Base-by-base conservation (phyloP, 768 basidiomycete genomes). In the Leccinum incarnatum region DNA sequence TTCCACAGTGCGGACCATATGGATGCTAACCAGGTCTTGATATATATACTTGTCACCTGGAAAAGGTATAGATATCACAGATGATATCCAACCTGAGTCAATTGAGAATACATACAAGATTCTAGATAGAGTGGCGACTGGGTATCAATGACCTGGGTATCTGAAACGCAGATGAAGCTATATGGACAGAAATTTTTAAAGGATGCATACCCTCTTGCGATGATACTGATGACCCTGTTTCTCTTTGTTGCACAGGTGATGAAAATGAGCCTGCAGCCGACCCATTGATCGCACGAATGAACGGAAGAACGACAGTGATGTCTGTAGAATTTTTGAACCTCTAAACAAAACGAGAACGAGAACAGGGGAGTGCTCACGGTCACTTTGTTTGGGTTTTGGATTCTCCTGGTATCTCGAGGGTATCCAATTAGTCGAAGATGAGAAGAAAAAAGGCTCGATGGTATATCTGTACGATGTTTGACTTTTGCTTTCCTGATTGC, bases 361-460 rank as follows among this genome's bases (percentile, higher is more conserved):
- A 73, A 8, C 2, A 29, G 9, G 32, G 32, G 78, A 74, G 45
- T 70, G 23, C 83, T 63, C 62, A 86, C 83, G 85, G 70, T 87
- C 85, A 63, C 83, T 79, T 49, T 72, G 40, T 1, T 70, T 69
- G 15, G 66, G 65, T 5, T 62, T 36, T 1, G 78, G 57, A 51
- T 77, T 79, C 62, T 86, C 85, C 60, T 85, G 81, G 53, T 81
- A 88, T 55, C 85, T 79, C 1, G 84, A 83, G 2, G 86, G 86
- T 60, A 87, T 88, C 85, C 84, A 86, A 59, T 83, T 85, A 2
- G 83, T 67, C 2, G 83, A 81, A 1, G 84, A 85, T 0, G 83
- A 82, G 67, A 85, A 87, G 65, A 82, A 87, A 68, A 87, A 86
- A 0, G 85, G 85, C 60, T 86, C 85, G 57, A 86, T 74, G 45